Conservation (phyloP, 1,139 yeast species). For the Blastobotrys serpentis region DNA sequence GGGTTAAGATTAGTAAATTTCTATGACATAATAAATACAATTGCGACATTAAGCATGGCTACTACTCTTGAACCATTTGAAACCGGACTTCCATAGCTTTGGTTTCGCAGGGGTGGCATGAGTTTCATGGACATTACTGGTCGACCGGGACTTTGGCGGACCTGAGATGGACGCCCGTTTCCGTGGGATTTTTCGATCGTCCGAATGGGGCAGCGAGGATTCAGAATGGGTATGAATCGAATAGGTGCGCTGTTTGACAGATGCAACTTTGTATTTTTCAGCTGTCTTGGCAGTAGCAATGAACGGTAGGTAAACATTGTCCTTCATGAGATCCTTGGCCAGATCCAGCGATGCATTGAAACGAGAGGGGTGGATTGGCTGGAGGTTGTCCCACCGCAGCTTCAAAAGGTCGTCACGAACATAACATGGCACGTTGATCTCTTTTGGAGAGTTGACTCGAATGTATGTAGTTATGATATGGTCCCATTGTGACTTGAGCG, state of each 20-base stretch:
- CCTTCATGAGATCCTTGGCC: conserved; percentile 37
- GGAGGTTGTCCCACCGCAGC: conserved; percentile 9
- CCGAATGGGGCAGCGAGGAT: not conserved
- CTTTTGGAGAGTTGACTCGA: conserved; percentile 33
- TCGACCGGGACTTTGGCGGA: not conserved
- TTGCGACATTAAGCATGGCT: not conserved
- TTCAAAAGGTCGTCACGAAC: conserved; percentile 29
- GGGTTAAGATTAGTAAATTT: not conserved
- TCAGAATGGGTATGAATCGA: conserved; percentile 2
- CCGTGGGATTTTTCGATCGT: not conserved
- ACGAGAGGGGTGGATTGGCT: conserved; percentile 29
- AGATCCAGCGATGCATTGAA: conserved; percentile 29
- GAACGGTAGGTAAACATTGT: conserved; percentile 33
- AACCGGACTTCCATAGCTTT: conserved; percentile 1
- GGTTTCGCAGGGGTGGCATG: not conserved
- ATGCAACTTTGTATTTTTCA: not conserved
- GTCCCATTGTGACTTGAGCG: conserved; percentile 29
- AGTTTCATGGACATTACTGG: not conserved
- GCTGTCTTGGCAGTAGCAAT: conserved; percentile 15
- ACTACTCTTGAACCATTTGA: conserved; percentile 3
- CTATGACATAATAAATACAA: conserved; percentile 2
- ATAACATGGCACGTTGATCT: conserved; percentile 36
- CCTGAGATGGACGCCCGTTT: conserved; percentile 2
- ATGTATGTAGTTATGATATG: conserved; percentile 35
- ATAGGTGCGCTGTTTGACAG: not conserved